These are phyloP conservation scores for Coemansia javaensis DNA, from an alignment of 192 early-diverging fungal species.

Conservation along the genomic window DNA sequence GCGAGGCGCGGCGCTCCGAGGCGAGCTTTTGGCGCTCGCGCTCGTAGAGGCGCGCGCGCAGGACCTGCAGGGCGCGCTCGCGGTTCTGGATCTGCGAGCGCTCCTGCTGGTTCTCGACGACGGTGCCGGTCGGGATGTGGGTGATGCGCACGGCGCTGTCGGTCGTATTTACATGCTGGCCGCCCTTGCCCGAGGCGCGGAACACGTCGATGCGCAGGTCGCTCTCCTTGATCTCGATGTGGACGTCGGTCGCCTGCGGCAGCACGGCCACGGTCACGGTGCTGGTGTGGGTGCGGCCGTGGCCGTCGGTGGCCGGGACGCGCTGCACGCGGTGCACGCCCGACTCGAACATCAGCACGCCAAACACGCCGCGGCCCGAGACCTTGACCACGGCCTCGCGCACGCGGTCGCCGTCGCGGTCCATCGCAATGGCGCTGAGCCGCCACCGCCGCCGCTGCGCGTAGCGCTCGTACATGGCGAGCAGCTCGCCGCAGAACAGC, in stretches of 20 bases:
- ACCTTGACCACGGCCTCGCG: constrained; percentile 64
- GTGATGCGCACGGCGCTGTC: constrained; percentile 91
- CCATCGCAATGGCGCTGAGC: constrained; percentile 53
- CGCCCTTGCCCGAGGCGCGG: constrained; percentile 76
- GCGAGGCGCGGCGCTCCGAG: constrained; percentile 53
- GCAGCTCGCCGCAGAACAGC: constrained; percentile 64
- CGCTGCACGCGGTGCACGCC: constrained; percentile 82
- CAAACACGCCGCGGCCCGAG: constrained; percentile 67
- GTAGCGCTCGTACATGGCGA: constrained; percentile 73
- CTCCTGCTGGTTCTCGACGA: constrained; percentile 83
- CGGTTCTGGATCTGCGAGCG: constrained; percentile 92
- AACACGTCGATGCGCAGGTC: constrained; percentile 71
- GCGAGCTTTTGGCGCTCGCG: constrained; percentile 58
- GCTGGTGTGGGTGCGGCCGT: constrained; percentile 73
- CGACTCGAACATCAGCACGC: constrained; percentile 71
- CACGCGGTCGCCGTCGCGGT: constrained; percentile 26
- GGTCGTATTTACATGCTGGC: constrained; percentile 94
- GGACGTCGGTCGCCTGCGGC: constrained; percentile 66
- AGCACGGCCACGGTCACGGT: constrained; percentile 76
- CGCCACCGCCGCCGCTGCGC: constrained; percentile 60
- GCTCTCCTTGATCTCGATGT: constrained; percentile 61
- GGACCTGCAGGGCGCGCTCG: constrained; percentile 77
- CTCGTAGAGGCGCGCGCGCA: constrained; percentile 75
- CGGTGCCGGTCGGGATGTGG: constrained; percentile 87
- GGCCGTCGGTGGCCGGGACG: constrained; percentile 71